Percentiles rank a stretch among this genome's conserved stretches.
These are phyloP conservation scores for Mallotus repandus DNA, from an alignment of 441 rosid genomes.

Conservation along the genomic window DNA sequence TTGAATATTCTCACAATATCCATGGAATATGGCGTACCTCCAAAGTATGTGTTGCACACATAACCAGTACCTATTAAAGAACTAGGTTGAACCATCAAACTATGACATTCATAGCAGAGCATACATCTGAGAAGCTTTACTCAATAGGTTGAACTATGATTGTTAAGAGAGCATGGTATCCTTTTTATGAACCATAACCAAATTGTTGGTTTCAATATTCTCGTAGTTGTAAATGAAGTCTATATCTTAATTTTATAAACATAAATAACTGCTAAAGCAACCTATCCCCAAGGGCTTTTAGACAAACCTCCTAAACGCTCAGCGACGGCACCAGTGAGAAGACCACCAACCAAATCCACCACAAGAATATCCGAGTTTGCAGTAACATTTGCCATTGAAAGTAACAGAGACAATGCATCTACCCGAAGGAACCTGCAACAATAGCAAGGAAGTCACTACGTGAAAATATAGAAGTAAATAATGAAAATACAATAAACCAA, in stretches of 20 bases:
- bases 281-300: not conserved
- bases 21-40: conserved; percentile 50
- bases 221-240: not conserved
- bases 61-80: conserved; percentile 62
- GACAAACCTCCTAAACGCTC: conserved; percentile 81
- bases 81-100: conserved; percentile 6
- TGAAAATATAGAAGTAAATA: not conserved
- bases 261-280: conserved; percentile 2
- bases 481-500: not conserved
- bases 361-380: conserved; percentile 72
- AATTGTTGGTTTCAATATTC: conserved; percentile 7
- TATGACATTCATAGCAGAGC: not conserved
- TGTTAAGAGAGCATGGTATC: not conserved
- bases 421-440: conserved; percentile 68
- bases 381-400: conserved; percentile 79
- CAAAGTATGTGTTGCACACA: conserved; percentile 66
- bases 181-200: not conserved
- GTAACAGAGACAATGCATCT: conserved; percentile 75
- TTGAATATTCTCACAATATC: conserved; percentile 90
- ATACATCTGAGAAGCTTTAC: not conserved
- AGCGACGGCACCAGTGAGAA: conserved; percentile 89
- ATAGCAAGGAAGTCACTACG: conserved; percentile 7
- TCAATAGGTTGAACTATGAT: not conserved
- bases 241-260: not conserved
- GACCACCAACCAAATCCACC: conserved; percentile 91